A percentile compares a stretch with the other conserved stretches of the same genome.
These are phyloP conservation scores for Coemansia sp. DNA, from an alignment of 192 early-diverging fungal species.

Conservation along the genomic window DNA sequence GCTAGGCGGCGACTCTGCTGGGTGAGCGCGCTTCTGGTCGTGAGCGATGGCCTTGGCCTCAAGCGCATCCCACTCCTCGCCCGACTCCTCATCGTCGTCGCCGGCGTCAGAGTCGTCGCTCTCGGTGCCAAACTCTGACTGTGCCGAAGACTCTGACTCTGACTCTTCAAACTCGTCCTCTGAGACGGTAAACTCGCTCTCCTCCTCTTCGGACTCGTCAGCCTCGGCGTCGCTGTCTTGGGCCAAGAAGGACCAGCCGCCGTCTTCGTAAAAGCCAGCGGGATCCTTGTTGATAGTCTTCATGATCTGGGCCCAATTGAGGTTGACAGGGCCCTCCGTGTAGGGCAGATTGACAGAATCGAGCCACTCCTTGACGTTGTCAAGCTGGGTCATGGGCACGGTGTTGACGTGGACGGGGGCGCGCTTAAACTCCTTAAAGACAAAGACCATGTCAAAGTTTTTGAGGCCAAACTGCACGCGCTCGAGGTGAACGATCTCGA, in stretches of 20 bases:
- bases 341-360: conserved; percentile 89
- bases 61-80: conserved; percentile 77
- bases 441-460: conserved; percentile 98
- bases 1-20: conserved; percentile 5
- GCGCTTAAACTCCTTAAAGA: conserved; percentile 90
- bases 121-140: conserved; percentile 54
- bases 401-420: conserved; percentile 94
- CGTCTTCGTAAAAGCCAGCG: conserved; percentile 82
- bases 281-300: conserved; percentile 95
- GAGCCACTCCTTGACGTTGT: conserved; percentile 95
- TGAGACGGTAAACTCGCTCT: conserved; percentile 63
- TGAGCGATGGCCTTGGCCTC: conserved; percentile 72
- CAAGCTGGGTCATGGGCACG: conserved; percentile 86
- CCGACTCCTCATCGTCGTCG: conserved; percentile 57
- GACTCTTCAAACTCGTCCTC: conserved; percentile 57
- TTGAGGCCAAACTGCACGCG: conserved; percentile 95
- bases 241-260: conserved; percentile 90
- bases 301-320: conserved; percentile 97
- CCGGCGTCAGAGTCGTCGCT: conserved; percentile 37
- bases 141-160: conserved; percentile 48
- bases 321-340: conserved; percentile 89
- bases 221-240: conserved; percentile 60
- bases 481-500: conserved; percentile 95
- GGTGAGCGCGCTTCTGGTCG: conserved; percentile 40
- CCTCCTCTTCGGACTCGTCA: conserved; percentile 58